Evolutionary conservation across 2,329 filamentous ascomycete genomes (phyloP).

Genomic region (Aspergillus pseudoterreus): DNA sequence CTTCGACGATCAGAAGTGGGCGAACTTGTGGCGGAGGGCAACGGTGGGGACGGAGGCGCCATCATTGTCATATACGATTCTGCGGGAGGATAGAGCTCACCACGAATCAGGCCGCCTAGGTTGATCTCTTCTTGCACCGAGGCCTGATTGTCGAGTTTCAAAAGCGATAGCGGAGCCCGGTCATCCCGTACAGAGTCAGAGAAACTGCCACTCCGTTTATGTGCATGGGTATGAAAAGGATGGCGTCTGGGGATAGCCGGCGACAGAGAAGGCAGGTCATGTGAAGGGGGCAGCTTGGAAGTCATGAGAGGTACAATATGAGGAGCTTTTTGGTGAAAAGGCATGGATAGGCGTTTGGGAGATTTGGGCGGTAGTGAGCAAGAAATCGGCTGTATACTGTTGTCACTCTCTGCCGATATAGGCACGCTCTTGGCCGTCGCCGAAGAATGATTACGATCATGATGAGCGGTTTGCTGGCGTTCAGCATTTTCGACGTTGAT

Average conservation of each 20-base stretch:
- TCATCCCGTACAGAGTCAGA: constrained; percentile 77
- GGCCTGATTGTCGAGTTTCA: constrained; percentile 40
- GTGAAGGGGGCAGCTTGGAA: constrained; percentile 26
- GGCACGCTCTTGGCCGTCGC: constrained; percentile 34
- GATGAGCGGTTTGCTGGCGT: constrained; percentile 17
- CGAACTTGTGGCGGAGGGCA: constrained; percentile 27
- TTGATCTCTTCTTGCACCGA: constrained; percentile 63
- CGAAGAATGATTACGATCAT: constrained; percentile 35
- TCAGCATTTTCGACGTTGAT: neutral
- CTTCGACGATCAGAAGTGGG: constrained; percentile 26
- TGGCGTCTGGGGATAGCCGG: constrained; percentile 38
- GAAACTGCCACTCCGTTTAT: constrained; percentile 84
- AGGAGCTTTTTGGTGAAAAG: constrained; percentile 32
- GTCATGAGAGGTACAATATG: constrained; percentile 41
- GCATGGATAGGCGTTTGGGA: constrained; percentile 35
- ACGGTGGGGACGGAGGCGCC: constrained; percentile 47
- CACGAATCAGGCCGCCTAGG: constrained; percentile 80
- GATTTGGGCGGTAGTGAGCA: constrained; percentile 56
- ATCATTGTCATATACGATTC: constrained; percentile 74
- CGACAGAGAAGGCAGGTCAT: constrained; percentile 26
- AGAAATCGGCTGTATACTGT: constrained; percentile 56
- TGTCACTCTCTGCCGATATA: constrained; percentile 39
- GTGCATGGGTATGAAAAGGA: constrained; percentile 52
- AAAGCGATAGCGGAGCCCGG: constrained; percentile 50
- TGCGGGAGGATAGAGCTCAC: constrained; percentile 76